phyloP scores from a whole-genome alignment of 805 yeast genomes.

The Grigorovia transvaalensis region DNA sequence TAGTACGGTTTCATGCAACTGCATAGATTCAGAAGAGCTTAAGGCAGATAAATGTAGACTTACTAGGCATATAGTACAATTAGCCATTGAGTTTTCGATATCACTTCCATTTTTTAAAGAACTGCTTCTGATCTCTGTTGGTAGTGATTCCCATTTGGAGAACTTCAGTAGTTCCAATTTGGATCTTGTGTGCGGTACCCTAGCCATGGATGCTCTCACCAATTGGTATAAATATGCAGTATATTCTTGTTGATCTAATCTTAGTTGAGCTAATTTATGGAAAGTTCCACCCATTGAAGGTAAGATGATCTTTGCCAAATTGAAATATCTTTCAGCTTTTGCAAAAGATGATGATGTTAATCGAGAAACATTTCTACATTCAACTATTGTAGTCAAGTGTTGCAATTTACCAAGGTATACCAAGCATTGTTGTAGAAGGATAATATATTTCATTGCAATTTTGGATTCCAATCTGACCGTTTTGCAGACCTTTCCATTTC shows the following conservation, averaged over 20 bases:
- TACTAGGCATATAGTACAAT: neutral
- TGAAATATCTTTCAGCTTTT: constrained; percentile 6
- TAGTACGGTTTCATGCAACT: neutral
- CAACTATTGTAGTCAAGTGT: neutral
- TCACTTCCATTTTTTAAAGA: neutral
- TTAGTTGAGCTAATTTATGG: constrained; percentile 1
- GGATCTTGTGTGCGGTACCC: neutral
- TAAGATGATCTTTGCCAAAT: constrained; percentile 2
- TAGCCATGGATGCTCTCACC: constrained; percentile 1
- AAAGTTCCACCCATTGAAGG: constrained; percentile 7
- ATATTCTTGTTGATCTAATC: neutral
- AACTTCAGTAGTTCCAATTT: neutral
- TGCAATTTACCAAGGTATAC: constrained; percentile 3
- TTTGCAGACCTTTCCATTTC: constrained; percentile 8
- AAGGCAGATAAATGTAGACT: neutral
- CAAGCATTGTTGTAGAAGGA: constrained; percentile 1
- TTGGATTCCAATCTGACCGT: neutral
- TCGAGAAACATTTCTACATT: neutral
- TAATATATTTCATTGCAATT: neutral
- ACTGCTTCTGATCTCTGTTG: neutral
- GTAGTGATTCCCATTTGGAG: neutral
- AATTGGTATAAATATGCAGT: constrained; percentile 1
- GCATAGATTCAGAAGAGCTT: neutral
- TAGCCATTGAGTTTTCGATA: neutral
- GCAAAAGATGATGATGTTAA: neutral